These are phyloP conservation scores for Huntiella moniliformis DNA, from an alignment of 2,329 filamentous ascomycete species.

Conservation along the genomic window DNA sequence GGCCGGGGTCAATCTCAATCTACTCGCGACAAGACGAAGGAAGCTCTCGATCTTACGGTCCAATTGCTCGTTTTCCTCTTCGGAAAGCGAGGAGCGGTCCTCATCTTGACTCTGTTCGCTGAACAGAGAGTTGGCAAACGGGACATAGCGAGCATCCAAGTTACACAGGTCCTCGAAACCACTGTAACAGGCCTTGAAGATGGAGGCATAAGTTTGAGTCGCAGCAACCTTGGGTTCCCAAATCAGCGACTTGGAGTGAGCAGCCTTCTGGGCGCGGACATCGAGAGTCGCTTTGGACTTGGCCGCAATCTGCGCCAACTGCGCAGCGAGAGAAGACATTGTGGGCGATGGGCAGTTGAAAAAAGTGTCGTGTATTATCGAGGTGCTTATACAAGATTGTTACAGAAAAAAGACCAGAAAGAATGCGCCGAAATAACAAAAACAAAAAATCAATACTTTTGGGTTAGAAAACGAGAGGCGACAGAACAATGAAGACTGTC, in stretches of 20 bases:
- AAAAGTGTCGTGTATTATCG: not conserved
- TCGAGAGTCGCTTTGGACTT: conserved; percentile 82
- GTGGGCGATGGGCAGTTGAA: conserved; percentile 25
- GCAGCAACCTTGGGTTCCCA: conserved; percentile 75
- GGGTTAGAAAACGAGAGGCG: not conserved
- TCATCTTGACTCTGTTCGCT: conserved; percentile 82
- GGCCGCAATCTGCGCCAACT: conserved; percentile 80
- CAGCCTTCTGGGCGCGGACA: conserved; percentile 76
- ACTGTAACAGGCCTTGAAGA: conserved; percentile 72
- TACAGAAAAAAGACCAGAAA: conserved; percentile 2
- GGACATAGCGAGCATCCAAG: conserved; percentile 59
- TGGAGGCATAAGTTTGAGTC: conserved; percentile 72
- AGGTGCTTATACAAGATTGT: not conserved
- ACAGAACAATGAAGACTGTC: not conserved
- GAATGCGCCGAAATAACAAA: not conserved
- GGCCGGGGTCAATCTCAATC: conserved; percentile 66
- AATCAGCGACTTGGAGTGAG: conserved; percentile 86
- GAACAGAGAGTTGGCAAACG: conserved; percentile 66
- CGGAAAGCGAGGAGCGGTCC: conserved; percentile 70
- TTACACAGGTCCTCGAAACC: conserved; percentile 84
- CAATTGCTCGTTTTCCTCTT: conserved; percentile 63
- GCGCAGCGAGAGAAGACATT: conserved; percentile 75
- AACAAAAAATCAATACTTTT: conserved; percentile 4
- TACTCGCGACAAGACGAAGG: conserved; percentile 56
- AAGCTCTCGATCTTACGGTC: conserved; percentile 65